These are phyloP conservation scores for Quercus variabilis DNA, from an alignment of 306 rosid genomes.

Conservation along the genomic window DNA sequence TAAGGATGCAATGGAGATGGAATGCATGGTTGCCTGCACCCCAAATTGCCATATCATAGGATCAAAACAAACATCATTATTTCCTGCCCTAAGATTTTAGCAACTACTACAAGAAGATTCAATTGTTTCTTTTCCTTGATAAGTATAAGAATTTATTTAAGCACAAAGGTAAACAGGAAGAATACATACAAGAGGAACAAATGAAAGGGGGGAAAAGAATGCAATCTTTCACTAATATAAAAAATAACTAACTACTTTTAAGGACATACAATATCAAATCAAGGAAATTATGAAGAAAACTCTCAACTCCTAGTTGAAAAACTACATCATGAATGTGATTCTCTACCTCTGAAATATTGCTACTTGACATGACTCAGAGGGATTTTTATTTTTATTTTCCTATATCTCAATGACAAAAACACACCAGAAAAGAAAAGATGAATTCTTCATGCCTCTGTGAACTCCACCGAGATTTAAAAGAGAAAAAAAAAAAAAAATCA, in stretches of 20 bases:
- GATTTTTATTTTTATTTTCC: background rate
- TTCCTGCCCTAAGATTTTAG: background rate
- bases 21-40: constrained; percentile 91
- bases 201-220: too few species aligned
- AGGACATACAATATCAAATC: too few species aligned
- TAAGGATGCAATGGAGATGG: constrained; percentile 89
- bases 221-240: too few species aligned
- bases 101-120: background rate
- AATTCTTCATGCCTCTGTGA: background rate
- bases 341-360: background rate
- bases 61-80: background rate
- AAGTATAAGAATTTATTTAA: background rate
- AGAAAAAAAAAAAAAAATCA: background rate
- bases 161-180: background rate
- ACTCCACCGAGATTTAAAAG: background rate
- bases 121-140: background rate
- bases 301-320: too few species aligned
- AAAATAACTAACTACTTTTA: too few species aligned
- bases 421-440: too few species aligned
- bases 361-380: background rate
- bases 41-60: constrained; percentile 63
- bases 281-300: too few species aligned
- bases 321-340: background rate
- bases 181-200: background rate
- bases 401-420: background rate